Base-by-base conservation (phyloP, 208 protist genomes). In the Acanthamoeba comandoni region DNA sequence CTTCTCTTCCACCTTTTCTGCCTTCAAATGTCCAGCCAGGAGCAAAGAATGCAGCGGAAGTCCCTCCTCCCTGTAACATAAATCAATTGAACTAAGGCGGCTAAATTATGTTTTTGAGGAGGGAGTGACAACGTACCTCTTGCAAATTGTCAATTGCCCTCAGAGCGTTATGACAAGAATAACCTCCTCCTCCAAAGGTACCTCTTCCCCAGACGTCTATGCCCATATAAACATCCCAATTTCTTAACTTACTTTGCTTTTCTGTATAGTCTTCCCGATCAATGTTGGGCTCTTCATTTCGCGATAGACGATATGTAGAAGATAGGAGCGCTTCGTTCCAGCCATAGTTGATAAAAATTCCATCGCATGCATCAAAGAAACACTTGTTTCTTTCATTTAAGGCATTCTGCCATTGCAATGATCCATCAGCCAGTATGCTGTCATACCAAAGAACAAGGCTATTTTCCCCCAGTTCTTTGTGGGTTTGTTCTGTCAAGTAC, bases 341-440 rank as follows among this genome's bases (percentile, higher is more conserved):
- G 8, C 43, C 55, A 92, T 97, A 98, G 93, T 98, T 97, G n/a
- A 94, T 96, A 75, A 98, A 97, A 13, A 98, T 93, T 69, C 95
- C 96, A 88, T 97, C 95, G 80, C 93, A 92, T 7, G 91, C 92
- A 64, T 97, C 94, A 84, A 97, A 97, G 92, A 97, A 98, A 2
- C 93, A 62, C 48, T 96, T 95, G 91, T 98, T 98, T 24, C 93
- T 91, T 7, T 87, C 11, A 4, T 93, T 97, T n/a, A 98, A 92
- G 19, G 91, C 91, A 85, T 97, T 98, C 87, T 97, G 96, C 73
- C 96, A 97, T 15, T 48, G 19, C 26, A 97, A 67, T 1, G 48
- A 24, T 5, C 96, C 97, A 13, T 94, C 91, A 1, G 87, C 92
- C 7, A 95, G 97, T 17, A 98, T 90, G 19, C 96, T 96, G 90